These are phyloP conservation scores for Phlegmacium glaucopus DNA, from an alignment of 768 basidiomycete genomes.

Conservation along the genomic window DNA sequence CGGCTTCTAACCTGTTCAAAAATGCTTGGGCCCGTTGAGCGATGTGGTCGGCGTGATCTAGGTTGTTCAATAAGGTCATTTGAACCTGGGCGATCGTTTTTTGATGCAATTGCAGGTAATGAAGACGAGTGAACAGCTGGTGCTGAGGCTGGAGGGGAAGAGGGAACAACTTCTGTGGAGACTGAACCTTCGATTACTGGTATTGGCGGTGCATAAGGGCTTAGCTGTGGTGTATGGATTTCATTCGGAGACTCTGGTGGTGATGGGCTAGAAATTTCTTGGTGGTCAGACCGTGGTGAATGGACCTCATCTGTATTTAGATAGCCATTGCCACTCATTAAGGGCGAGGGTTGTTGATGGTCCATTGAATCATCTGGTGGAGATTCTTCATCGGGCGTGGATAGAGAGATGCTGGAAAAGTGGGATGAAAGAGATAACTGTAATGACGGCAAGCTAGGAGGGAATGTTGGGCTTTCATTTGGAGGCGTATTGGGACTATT, in stretches of 20 bases:
- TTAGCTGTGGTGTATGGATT: background rate
- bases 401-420: conserved; percentile 39
- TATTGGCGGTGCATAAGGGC: background rate
- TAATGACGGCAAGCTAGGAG: conserved; percentile 20
- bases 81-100: conserved; percentile 6
- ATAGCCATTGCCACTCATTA: conserved; percentile 3
- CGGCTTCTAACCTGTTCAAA: conserved; percentile 81
- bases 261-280: background rate
- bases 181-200: background rate
- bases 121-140: conserved; percentile 4
- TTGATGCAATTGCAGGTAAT: conserved; percentile 13
- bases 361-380: conserved; percentile 5
- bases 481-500: conserved; percentile 51
- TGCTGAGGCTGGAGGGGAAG: conserved; percentile 10
- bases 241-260: background rate
- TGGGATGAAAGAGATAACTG: conserved; percentile 27
- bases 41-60: conserved; percentile 38
- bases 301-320: background rate
- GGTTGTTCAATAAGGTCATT: conserved; percentile 24
- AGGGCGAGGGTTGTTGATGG: background rate
- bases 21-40: conserved; percentile 62
- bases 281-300: no score
- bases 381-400: conserved; percentile 20
- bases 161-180: conserved; percentile 3
- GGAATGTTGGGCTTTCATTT: conserved; percentile 20